Base-by-base conservation (phyloP, 495 filamentous ascomycete species). In the Podospora comata region DNA sequence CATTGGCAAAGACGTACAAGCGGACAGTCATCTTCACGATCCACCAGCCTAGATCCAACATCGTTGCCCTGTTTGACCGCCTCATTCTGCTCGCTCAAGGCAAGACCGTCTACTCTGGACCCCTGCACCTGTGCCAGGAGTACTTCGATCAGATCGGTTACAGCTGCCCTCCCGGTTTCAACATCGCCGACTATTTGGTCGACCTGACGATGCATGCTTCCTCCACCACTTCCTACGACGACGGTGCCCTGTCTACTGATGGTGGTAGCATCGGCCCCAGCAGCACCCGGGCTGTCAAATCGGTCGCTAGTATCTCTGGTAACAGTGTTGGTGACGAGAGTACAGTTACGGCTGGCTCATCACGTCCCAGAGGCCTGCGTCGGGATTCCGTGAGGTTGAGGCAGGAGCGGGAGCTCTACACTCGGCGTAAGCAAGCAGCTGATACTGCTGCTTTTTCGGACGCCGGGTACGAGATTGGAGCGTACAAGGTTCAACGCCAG, bases 11-110 rank as follows among this genome's bases (percentile, higher is more conserved):
- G 82, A 94, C 89, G 32, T 98, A 97, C 82, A 94, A 96, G 75
- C 86, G 95, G 60, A 99, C 95, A 0, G 92, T 99, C 67, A 91
- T 99, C 66, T 97, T 99, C 82, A 99, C 95, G 5, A 99, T 99
- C 70, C 95, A 99, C 78, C 95, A 99, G 71, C 95, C 95, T n/a
- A 86, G 96, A 67, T 98, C 95, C n/a, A 99, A 99, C 73, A 99
- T 99, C 71, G 95, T 98, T 32, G 95, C 95, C n/a, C 85, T 99
- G 34, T 99, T 99, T 73, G 96, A 99, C 76, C 88, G 94, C 65
- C 84, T 99, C 19, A 87, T 99, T 68, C 88, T 99, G 19, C 83
- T 99, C 44, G 95, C 95, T 7, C 88, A 91, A 71, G 95, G 95
- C 48, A 91, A 88, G 72, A 90, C 91, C 2, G 94, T 99, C 7